Evolutionary conservation across 805 yeast species (phyloP).

Genomic region (Cyberlindnera mrakii): DNA sequence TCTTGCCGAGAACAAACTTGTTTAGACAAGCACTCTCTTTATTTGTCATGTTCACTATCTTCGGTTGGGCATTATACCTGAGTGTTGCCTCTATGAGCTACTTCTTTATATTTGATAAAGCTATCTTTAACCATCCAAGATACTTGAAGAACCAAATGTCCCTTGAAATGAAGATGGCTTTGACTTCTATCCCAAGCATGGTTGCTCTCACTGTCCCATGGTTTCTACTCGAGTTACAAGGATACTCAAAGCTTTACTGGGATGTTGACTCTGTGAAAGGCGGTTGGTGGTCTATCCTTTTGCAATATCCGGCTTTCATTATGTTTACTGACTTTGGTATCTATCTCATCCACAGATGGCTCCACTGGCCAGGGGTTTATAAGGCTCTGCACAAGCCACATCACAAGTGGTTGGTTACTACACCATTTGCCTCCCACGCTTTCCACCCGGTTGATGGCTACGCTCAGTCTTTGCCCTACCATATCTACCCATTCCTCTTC

Average conservation of each 20-base stretch:
- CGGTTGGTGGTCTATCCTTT: slow-evolving; percentile 56
- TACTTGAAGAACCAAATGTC: slow-evolving; percentile 90
- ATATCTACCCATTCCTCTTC: slow-evolving; percentile 83
- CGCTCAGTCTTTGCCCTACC: slow-evolving; percentile 89
- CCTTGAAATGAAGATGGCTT: slow-evolving; percentile 74
- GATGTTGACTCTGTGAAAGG: slow-evolving; percentile 56
- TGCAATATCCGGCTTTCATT: slow-evolving; percentile 73
- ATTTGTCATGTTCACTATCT: slow-evolving; percentile 62
- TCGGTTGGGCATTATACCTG: slow-evolving; percentile 84
- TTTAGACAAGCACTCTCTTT: slow-evolving; percentile 68
- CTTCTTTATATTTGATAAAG: slow-evolving; percentile 74
- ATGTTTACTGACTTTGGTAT: slow-evolving; percentile 93
- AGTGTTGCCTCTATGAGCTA: slow-evolving; percentile 73
- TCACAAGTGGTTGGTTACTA: slow-evolving; percentile 98
- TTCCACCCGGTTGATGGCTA: slow-evolving; percentile 98
- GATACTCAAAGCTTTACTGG: slow-evolving; percentile 75
- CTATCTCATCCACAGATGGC: slow-evolving; percentile 84
- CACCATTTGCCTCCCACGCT: slow-evolving; percentile 97
- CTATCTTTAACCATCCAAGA: slow-evolving; percentile 91
- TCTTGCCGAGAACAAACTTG: slow-evolving; percentile 65
- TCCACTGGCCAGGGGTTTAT: slow-evolving; percentile 91
- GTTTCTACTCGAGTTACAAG: slow-evolving; percentile 78
- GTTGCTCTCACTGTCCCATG: slow-evolving; percentile 83
- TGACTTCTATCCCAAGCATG: slow-evolving; percentile 84
- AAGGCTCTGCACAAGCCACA: slow-evolving; percentile 91